phyloP scores from a whole-genome alignment of 176 grass and related monocot species.

The Oryza meyeriana region DNA sequence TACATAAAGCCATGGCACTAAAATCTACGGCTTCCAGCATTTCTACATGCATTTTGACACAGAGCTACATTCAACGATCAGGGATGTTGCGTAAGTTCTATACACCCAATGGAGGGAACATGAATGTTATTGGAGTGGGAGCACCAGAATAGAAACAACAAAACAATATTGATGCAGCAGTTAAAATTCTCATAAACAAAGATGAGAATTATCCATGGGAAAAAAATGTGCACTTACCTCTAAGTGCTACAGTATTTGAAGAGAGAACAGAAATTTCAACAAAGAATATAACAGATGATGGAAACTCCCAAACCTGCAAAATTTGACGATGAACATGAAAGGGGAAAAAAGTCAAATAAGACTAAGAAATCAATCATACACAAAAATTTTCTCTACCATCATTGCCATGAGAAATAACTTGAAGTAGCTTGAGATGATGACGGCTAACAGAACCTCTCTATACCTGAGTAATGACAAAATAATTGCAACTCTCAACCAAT shows the following conservation, averaged over 20 bases:
- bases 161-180: not conserved
- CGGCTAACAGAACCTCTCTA: constrained; percentile 58
- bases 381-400: constrained; percentile 51
- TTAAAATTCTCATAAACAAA: constrained; percentile 16
- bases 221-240: constrained; percentile 48
- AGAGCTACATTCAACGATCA: not conserved
- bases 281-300: constrained; percentile 70
- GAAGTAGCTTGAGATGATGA: constrained; percentile 93
- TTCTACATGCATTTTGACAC: not conserved
- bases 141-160: not conserved
- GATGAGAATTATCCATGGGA: not conserved
- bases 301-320: constrained; percentile 90
- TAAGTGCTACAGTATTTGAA: constrained; percentile 83
- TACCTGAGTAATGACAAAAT: constrained; percentile 51
- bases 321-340: constrained; percentile 10
- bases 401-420: constrained; percentile 78
- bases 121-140: constrained; percentile 5
- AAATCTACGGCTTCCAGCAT: not conserved
- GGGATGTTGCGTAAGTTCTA: not conserved
- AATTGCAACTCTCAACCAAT: not conserved
- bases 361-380: not conserved
- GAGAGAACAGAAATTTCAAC: constrained; percentile 80
- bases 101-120: not conserved
- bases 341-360: constrained; percentile 10
- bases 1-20: not conserved